Base-by-base conservation (phyloP, 768 basidiomycete species). In the Amyloporia xantha region DNA sequence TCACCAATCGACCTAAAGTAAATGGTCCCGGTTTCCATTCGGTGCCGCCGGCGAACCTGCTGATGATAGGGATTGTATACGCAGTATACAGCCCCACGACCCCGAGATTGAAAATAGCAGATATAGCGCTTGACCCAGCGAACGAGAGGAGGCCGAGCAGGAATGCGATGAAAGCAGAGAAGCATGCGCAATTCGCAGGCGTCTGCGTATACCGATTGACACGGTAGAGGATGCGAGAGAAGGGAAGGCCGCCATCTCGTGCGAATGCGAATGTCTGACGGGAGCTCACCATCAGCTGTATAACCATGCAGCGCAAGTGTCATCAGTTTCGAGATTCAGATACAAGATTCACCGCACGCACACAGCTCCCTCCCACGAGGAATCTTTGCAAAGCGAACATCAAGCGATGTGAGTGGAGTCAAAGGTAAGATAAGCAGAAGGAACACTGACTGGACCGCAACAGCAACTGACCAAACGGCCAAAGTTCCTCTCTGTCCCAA, bases 181-280 rank as follows among this genome's bases (percentile, higher is more conserved):
- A 76, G 63, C 76, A 71, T 4, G 82, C 81, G 0, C 76, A 74
- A 53, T 77, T 71, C 11, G 82, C 71, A 0, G 82, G 82, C 0
- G 81, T 79, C 20, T 68, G 64, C 1, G 78, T 79, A 47, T 58
- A 66, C 0, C 49, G 41, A 59, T 79, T 81, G 65, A 88, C 75
- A 27, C 73, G 69, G 59, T 82, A 82, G 3, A 86, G 66, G 68
- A 71, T 77, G 9, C 64, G 53, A 0, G 84, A 86, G 54, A 86
- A 76, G 0, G 82, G 84, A 2, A 86, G 72, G 0, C 77, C 82
- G 20, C 73, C 75, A 58, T 88, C 84, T 1, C 84, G 74, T 21
- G 81, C 74, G 62, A 86, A 85, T 1, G 84, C 84, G 56, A 84
- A 86, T 0, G 76, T 78, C 62, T 88, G 85, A 3, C 85, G 75